Conservation (phyloP, 768 basidiomycete species). For the Boletus vinaceobasis region DNA sequence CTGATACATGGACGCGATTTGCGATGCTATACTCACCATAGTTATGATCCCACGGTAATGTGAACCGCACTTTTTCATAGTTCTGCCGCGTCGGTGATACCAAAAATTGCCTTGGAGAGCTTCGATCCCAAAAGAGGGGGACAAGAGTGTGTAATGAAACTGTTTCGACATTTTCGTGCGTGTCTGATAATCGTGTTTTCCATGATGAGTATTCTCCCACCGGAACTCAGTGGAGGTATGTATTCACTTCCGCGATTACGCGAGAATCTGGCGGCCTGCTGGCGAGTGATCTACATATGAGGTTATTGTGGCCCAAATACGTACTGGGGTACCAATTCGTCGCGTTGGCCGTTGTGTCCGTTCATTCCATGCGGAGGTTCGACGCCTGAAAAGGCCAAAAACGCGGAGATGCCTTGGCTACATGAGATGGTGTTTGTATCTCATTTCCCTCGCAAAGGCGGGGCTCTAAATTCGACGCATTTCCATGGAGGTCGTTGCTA, state of each 20-base stretch:
- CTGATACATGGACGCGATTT: conserved; percentile 6
- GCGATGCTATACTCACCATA: neutral
- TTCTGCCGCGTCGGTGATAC: conserved; percentile 3
- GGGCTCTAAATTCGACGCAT: conserved; percentile 13
- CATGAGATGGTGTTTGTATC: conserved; percentile 8
- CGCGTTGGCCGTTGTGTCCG: conserved; percentile 22
- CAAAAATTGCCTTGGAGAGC: neutral
- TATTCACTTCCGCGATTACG: conserved; percentile 31
- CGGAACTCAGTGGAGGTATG: conserved; percentile 4
- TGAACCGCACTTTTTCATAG: neutral
- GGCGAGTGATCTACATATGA: conserved; percentile 22
- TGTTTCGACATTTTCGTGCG: neutral
- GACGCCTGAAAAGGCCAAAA: conserved; percentile 25
- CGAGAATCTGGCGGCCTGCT: conserved; percentile 13
- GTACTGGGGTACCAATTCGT: conserved; percentile 15
- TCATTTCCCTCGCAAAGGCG: conserved; percentile 17
- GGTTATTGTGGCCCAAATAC: conserved; percentile 17
- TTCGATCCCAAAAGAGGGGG: conserved; percentile 3
- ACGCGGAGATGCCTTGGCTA: conserved; percentile 28
- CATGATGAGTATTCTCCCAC: conserved; percentile 5
- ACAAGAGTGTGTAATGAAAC: neutral
- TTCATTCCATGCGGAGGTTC: conserved; percentile 31
- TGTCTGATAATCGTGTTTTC: neutral
- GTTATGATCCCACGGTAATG: conserved; percentile 6
- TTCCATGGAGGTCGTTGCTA: conserved; percentile 6